A percentile compares a stretch with the other conserved stretches of the same genome.
Evolutionary conservation across 2,329 filamentous ascomycete species (phyloP).

Genomic region (Aspergillus unguis): DNA sequence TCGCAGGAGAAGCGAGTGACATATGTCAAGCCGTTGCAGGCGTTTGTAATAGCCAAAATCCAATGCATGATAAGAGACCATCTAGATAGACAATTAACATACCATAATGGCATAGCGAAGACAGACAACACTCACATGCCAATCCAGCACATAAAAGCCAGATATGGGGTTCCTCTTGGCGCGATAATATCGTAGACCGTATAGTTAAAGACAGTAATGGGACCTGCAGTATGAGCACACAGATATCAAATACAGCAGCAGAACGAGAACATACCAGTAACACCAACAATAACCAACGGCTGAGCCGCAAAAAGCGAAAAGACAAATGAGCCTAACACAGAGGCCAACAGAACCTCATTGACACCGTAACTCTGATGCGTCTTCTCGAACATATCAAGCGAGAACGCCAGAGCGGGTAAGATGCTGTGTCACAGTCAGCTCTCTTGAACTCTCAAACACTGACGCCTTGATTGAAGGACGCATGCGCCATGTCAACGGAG

Average conservation of each 20-base stretch:
- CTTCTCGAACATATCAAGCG: slow-evolving; percentile 88
- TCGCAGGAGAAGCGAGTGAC: slow-evolving; percentile 91
- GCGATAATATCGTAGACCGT: slow-evolving; percentile 87
- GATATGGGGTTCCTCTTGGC: slow-evolving; percentile 73
- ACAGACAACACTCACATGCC: slow-evolving; percentile 57
- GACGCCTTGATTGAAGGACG: no score
- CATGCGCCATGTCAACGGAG: not conserved
- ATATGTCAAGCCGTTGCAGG: slow-evolving; percentile 83
- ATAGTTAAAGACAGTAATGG: slow-evolving; percentile 92
- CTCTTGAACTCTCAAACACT: not conserved
- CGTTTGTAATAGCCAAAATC: slow-evolving; percentile 77
- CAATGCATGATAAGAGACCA: slow-evolving; percentile 85
- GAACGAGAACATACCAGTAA: slow-evolving; percentile 59
- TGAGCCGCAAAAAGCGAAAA: slow-evolving; percentile 78
- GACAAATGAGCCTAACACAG: slow-evolving; percentile 76
- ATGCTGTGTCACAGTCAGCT: slow-evolving; percentile 55
- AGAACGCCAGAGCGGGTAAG: slow-evolving; percentile 81
- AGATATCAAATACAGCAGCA: not conserved
- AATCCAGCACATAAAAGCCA: slow-evolving; percentile 90
- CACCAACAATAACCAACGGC: slow-evolving; percentile 84
- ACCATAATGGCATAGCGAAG: not conserved
- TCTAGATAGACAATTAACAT: slow-evolving; percentile 36
- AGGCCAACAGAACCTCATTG: slow-evolving; percentile 85
- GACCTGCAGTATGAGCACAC: slow-evolving; percentile 46
- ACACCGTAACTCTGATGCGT: slow-evolving; percentile 82